Conservation (phyloP, 805 yeast species). For the Lipomyces chichibuensis region DNA sequence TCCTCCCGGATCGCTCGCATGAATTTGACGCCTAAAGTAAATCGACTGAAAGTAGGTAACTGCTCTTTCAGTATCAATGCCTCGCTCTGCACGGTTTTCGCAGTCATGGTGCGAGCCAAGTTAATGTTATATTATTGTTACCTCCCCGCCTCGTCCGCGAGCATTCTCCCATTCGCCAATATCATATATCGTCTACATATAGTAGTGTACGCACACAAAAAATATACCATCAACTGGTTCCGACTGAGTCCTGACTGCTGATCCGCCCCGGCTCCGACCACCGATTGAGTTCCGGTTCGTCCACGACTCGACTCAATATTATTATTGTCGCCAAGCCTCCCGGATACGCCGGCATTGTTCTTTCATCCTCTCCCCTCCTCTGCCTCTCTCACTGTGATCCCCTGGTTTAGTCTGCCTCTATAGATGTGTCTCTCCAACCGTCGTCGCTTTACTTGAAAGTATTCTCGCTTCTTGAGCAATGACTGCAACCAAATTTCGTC, state of each 20-base stretch:
- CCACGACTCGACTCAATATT: neutral
- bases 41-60: too few species aligned
- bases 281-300: neutral
- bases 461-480: neutral
- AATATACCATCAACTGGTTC: neutral
- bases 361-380: neutral
- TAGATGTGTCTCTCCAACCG: neutral
- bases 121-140: neutral
- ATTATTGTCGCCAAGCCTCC: neutral
- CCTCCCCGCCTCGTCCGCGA: neutral
- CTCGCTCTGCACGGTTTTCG: too few species aligned
- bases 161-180: neutral
- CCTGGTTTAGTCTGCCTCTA: neutral
- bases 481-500: conserved; percentile 21
- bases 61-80: too few species aligned
- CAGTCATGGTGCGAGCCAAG: too few species aligned
- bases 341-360: conserved; percentile 3
- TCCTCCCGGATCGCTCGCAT: neutral
- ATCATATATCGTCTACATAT: neutral
- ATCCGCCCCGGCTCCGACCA: neutral
- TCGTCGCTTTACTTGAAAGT: neutral
- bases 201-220: too few species aligned
- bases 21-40: neutral
- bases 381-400: neutral
- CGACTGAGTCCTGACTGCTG: neutral